Percentiles rank a stretch among this genome's conserved stretches.
Conservation (phyloP, 2,329 filamentous ascomycete species). For the Colletotrichum paranaense region DNA sequence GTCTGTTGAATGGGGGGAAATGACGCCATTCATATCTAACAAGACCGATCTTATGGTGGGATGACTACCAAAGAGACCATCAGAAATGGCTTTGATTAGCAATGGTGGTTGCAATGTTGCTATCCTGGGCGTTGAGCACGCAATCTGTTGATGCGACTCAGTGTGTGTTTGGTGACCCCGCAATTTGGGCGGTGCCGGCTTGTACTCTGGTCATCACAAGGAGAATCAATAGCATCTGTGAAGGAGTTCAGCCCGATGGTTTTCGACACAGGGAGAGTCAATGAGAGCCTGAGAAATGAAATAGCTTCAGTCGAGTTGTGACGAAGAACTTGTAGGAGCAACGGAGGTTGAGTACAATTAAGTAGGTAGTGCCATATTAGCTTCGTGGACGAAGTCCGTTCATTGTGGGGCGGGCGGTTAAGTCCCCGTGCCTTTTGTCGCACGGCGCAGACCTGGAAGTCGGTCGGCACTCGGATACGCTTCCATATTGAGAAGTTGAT, state of each 20-base stretch:
- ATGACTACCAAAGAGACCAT: not conserved
- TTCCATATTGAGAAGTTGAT: not conserved
- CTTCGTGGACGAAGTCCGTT: not conserved
- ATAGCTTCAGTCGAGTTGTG: not conserved
- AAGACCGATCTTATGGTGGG: conserved; percentile 1
- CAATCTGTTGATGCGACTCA: conserved; percentile 25
- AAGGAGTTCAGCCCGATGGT: not conserved
- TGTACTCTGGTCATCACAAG: not conserved
- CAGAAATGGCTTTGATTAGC: conserved; percentile 16
- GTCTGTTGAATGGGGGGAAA: conserved; percentile 1
- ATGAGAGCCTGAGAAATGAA: not conserved
- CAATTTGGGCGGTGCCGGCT: conserved; percentile 5
- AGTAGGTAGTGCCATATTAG: not conserved
- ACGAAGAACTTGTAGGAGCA: not conserved
- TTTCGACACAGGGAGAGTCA: not conserved
- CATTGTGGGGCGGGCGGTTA: not conserved
- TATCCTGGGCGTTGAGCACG: conserved; percentile 30
- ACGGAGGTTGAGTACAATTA: not conserved
- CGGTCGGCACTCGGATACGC: not conserved
- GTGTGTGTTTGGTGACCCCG: conserved; percentile 12
- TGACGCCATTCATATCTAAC: conserved; percentile 27
- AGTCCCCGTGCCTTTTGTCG: not conserved
- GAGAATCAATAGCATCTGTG: not conserved
- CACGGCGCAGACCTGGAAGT: not conserved
- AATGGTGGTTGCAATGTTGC: conserved; percentile 31